Evolutionary conservation across 306 rosid genomes (phyloP).

Genomic region (Astragalus membranaceus): DNA sequence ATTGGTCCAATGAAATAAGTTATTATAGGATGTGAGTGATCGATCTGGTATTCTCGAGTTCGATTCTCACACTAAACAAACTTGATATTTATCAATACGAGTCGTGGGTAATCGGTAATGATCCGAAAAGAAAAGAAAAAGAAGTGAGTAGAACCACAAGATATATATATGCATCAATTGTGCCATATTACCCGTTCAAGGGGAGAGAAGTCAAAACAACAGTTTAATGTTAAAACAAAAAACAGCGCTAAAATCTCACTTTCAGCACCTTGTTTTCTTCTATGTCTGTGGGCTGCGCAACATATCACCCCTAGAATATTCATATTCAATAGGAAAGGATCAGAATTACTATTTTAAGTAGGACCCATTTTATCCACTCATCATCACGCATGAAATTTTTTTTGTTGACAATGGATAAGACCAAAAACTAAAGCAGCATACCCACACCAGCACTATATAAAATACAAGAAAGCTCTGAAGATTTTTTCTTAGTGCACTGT

Average conservation of each 20-base stretch:
- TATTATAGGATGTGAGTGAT: no score
- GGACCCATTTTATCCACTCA: slow-evolving; percentile 4
- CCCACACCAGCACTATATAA: background rate
- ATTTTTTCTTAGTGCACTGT: background rate
- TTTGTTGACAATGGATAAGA: slow-evolving; percentile 19
- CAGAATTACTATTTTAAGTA: background rate
- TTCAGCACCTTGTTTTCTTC: background rate
- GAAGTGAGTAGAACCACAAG: no score
- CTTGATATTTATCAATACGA: no score
- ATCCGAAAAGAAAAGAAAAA: no score
- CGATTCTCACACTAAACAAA: no score
- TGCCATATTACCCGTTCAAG: background rate
- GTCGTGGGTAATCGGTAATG: no score
- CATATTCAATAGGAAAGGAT: background rate
- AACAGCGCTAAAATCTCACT: background rate
- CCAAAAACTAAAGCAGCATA: background rate
- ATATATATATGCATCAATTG: no score
- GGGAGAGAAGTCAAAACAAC: no score
- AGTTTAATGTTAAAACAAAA: background rate
- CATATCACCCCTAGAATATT: background rate
- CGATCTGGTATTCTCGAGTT: no score
- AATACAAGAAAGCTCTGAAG: background rate
- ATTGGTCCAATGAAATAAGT: no score
- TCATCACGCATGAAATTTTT: background rate
- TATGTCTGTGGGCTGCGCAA: slow-evolving; percentile 6